phyloP scores from a whole-genome alignment of 2,329 filamentous ascomycete species.

The Lachnellula cervina region DNA sequence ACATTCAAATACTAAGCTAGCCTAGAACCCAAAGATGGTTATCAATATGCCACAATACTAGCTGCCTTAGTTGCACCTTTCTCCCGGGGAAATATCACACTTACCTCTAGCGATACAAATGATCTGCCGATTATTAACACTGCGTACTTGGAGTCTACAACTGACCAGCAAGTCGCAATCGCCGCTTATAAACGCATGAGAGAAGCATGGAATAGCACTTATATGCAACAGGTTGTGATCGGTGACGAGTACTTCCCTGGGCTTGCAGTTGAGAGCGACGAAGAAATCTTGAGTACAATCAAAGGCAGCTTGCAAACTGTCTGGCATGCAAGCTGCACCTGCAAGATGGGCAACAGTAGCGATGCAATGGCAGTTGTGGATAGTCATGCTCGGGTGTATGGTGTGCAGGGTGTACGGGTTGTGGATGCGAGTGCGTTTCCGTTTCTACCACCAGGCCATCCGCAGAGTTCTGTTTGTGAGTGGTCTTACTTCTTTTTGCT shows the following conservation, averaged over 20 bases:
- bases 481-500: not conserved
- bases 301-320: not conserved
- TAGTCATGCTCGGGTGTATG: slow-evolving; percentile 51
- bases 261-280: slow-evolving; percentile 14
- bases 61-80: slow-evolving; percentile 36
- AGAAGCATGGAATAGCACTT: slow-evolving; percentile 18
- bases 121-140: slow-evolving; percentile 39
- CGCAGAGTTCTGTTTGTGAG: slow-evolving; percentile 3
- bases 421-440: slow-evolving; percentile 59
- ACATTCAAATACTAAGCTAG: not conserved
- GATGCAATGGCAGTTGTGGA: slow-evolving; percentile 54
- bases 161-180: slow-evolving; percentile 42
- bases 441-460: slow-evolving; percentile 2
- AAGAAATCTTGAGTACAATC: slow-evolving; percentile 14
- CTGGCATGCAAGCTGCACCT: slow-evolving; percentile 1
- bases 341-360: slow-evolving; percentile 45
- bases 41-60: slow-evolving; percentile 32
- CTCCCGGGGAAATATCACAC: slow-evolving; percentile 41
- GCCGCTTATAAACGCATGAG: slow-evolving; percentile 40
- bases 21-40: slow-evolving; percentile 23
- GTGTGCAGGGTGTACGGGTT: slow-evolving; percentile 50
- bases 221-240: slow-evolving; percentile 14
- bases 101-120: slow-evolving; percentile 33
- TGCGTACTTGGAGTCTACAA: slow-evolving; percentile 40
- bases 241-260: slow-evolving; percentile 20